Evolutionary conservation across 108 stramenopile genomes (phyloP), one percentile per base, ranked within the genome.

Genomic region (Cyclotella atomus): DNA sequence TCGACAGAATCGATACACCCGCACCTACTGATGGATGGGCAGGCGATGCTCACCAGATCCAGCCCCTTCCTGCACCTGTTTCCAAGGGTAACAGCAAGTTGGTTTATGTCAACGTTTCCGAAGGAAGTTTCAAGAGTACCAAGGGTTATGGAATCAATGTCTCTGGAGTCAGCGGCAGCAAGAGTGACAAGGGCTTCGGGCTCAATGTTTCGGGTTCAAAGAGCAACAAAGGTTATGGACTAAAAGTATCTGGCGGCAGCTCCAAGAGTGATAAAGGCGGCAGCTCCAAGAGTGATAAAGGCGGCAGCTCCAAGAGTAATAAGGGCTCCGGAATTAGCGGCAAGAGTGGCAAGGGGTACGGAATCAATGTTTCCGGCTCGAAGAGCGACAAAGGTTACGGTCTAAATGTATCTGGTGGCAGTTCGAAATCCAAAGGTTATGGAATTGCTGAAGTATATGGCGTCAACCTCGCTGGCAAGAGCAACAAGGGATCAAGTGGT

Each of bases 101-200:
- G 12, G 38, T 41, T 41, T 12, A 7, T 41, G 12, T 41, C 38
- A 9, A 41, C 38, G 38, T 41, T 41, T 41, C 38, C n/a, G n/a
- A n/a, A n/a, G n/a, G n/a, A n/a, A n/a, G n/a, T n/a, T n/a, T n/a
- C 47, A 49, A 49, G n/a, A 49, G 47, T 10, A 49, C 4, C 47
- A 49, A 49, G 47, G 47, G 47, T n/a, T 49, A n/a, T 49, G 47
- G 47, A 4, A 4, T n/a, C 16, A 49, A 49, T 49, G 47, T 49
- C n/a, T 9, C n/a, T 4, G n/a, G n/a, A 4, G 47, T 49, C 4
- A 49, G 17, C n/a, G 47, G 47, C 17, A n/a, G 47, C n/a, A 49
- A 49, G 47, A n/a, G n/a, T n/a, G n/a, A 17, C 47, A n/a, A 4
- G 16, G n/a, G 10, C 9, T 10, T 17, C 17, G n/a, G 16, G 9